A percentile compares a stretch with the other conserved stretches of the same genome.
Evolutionary conservation across 2,329 filamentous ascomycete species (phyloP).

Genomic region (Ophiocordyceps camponoti-floridani): DNA sequence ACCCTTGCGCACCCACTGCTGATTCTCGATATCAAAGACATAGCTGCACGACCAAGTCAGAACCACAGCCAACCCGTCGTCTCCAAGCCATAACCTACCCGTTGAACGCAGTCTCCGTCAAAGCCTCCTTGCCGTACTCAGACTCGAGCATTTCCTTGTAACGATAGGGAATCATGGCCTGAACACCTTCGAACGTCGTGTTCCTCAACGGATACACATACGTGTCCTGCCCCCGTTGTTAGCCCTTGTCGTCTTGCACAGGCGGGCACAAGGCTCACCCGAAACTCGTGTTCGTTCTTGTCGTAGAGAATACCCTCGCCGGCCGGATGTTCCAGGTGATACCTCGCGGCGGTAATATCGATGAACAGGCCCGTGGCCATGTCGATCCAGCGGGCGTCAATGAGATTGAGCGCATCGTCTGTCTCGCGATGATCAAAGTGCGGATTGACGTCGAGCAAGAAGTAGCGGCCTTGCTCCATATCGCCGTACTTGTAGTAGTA

Average conservation of each 20-base stretch:
- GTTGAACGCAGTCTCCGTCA: constrained; percentile 32
- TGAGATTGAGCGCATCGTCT: constrained; percentile 21
- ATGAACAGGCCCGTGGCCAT: constrained; percentile 27
- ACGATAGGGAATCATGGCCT: constrained; percentile 45
- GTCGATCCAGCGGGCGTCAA: constrained; percentile 32
- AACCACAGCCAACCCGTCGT: constrained; percentile 3
- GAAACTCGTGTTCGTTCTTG: constrained; percentile 32
- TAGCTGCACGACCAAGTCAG: constrained; percentile 12
- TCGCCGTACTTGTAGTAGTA: constrained; percentile 23
- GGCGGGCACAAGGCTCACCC: constrained; percentile 12
- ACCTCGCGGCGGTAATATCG: constrained; percentile 31
- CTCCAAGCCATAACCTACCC: constrained; percentile 18
- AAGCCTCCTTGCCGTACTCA: constrained; percentile 35
- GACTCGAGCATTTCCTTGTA: constrained; percentile 39
- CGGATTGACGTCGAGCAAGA: constrained; percentile 31
- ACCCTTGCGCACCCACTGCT: constrained; percentile 12
- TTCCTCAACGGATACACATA: constrained; percentile 53
- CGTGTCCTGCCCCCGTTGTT: constrained; percentile 19
- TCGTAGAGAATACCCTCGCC: constrained; percentile 28
- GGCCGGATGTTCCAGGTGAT: constrained; percentile 23
- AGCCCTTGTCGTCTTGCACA: background rate
- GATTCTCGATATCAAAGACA: constrained; percentile 19
- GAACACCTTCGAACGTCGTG: constrained; percentile 48
- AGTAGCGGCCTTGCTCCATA: constrained; percentile 21
- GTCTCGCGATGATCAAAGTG: constrained; percentile 18